These are phyloP conservation scores for Pelargonium australe DNA, from an alignment of 441 rosid genomes.

Conservation along the genomic window DNA sequence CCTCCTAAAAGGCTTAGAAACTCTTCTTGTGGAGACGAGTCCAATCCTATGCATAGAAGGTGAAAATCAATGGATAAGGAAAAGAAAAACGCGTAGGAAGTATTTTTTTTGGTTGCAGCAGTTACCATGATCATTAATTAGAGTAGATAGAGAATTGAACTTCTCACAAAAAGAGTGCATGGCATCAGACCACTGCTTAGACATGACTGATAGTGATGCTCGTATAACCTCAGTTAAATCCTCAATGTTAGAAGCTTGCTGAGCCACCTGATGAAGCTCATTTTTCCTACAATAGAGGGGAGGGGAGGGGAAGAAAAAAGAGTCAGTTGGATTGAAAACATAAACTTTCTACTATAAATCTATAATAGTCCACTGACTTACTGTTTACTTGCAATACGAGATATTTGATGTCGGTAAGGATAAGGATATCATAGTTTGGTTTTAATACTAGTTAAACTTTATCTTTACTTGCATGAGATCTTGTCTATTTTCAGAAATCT, in stretches of 20 bases:
- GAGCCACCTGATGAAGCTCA: slow-evolving; percentile 94
- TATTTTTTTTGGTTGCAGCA: slow-evolving; percentile 10
- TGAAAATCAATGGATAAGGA: slow-evolving; percentile 19
- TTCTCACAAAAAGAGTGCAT: slow-evolving; percentile 69
- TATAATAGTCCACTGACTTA: background rate
- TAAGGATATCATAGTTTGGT: background rate
- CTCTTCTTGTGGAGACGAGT: slow-evolving; percentile 90
- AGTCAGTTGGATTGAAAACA: background rate
- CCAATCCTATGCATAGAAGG: slow-evolving; percentile 47
- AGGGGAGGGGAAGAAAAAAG: slow-evolving; percentile 4
- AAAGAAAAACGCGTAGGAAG: slow-evolving; percentile 17
- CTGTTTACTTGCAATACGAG: background rate
- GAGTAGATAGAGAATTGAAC: slow-evolving; percentile 61
- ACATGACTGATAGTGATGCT: slow-evolving; percentile 69
- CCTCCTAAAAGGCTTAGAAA: slow-evolving; percentile 89
- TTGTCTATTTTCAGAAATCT: background rate
- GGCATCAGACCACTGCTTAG: slow-evolving; percentile 86
- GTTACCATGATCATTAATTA: slow-evolving; percentile 71
- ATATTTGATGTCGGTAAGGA: background rate
- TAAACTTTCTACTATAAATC: background rate
- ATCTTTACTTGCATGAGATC: background rate
- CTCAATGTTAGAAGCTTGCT: slow-evolving; percentile 84
- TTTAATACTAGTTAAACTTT: background rate
- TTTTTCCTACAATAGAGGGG: slow-evolving; percentile 44
- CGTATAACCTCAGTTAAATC: slow-evolving; percentile 76